A percentile compares a stretch with the other conserved stretches of the same genome.
Evolutionary conservation across 2,329 filamentous ascomycete genomes (phyloP).

Genomic region (Macrophomina phaseolina): DNA sequence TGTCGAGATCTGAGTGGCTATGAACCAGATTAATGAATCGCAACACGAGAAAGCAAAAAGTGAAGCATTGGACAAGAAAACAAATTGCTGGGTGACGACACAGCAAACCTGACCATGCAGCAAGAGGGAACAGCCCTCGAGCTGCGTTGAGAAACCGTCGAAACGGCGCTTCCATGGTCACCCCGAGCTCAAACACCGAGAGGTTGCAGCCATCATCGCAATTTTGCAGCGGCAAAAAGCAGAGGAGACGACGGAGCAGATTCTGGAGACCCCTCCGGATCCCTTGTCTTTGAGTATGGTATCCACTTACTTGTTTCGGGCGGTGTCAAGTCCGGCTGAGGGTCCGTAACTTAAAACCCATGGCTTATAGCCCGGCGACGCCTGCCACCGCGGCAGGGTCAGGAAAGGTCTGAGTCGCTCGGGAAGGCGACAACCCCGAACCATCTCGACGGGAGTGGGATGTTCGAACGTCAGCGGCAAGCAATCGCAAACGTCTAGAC

Average conservation of each 20-base stretch:
- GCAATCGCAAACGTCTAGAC: neutral
- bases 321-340: neutral
- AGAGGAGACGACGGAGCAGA: neutral
- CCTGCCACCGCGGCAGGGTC: too few species aligned
- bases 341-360: neutral
- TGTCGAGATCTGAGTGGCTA: neutral
- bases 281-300: neutral
- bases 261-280: neutral
- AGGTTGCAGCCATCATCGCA: neutral
- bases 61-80: neutral
- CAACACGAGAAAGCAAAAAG: neutral
- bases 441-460: neutral
- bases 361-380: neutral
- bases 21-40: neutral
- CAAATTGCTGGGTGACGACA: neutral
- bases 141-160: neutral
- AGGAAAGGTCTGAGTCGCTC: neutral
- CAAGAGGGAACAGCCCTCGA: too few species aligned
- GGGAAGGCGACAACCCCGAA: neutral
- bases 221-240: neutral
- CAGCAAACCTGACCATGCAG: neutral
- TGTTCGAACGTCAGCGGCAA: neutral
- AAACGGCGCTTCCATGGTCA: neutral
- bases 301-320: neutral
- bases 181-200: neutral